Evolutionary conservation across 2,329 filamentous ascomycete genomes (phyloP), one percentile per base, ranked within the genome.

Genomic region (Calycina marina): DNA sequence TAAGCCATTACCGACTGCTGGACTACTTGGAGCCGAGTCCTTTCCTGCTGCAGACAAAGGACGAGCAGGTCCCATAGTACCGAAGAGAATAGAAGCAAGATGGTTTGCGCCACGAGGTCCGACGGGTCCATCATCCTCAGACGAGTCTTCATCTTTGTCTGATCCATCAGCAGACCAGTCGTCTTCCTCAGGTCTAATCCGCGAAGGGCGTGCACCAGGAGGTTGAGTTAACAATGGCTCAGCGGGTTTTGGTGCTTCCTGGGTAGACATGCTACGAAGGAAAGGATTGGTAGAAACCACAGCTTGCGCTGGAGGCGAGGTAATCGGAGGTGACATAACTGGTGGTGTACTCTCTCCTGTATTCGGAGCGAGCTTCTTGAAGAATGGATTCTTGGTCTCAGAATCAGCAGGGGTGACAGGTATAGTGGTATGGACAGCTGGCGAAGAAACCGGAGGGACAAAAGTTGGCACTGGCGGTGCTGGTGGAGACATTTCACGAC

Each of bases 341-440:
- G 72, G 62, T 53, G 86, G 78, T n/a, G 13, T n/a, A 31, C 5
- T n/a, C n/a, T 32, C 30, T 3, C 12, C 14, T 12, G 30, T 14
- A 22, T 12, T 18, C 16, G 30, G 14, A 30, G 74, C 76, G 65
- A 92, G 75, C 61, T 86, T 90, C 57, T 79, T 83, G 62, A 88
- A 84, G 62, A 93, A 98, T 3, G 90, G 90, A 52, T 96, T 96
- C 55, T 82, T 88, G 48, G 84, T 93, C 56, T 93, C 82, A 2
- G 69, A 65, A 43, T 83, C 77, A 28, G 70, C 64, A 17, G 63
- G 54, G 15, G 36, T 29, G 15, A 34, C 22, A 10, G 42, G 36
- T 10, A 43, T 26, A 41, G 26, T 39, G 5, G 25, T 37, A 26
- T 25, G 15, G 22, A 18, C 25, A 14, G 35, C 35, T 5, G 31